Percentiles rank a stretch among this genome's conserved stretches.
Evolutionary conservation across 257 asterid genomes (phyloP).

Genomic region (Solanum neorickii): DNA sequence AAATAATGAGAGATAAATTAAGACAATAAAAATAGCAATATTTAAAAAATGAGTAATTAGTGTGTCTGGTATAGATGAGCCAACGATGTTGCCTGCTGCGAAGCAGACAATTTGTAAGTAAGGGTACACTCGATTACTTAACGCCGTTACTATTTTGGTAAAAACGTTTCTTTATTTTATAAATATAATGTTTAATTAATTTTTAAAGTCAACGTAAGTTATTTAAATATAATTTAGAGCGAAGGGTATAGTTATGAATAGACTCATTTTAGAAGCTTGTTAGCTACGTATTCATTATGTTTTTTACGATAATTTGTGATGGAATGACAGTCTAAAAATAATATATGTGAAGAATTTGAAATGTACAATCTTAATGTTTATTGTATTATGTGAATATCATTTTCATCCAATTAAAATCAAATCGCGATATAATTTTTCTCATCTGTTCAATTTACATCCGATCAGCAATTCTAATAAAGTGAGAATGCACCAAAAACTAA

Average conservation of each 20-base stretch:
- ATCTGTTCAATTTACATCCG: not conserved
- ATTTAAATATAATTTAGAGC: not conserved
- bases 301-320: too few relatives aligned
- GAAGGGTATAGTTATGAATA: not conserved
- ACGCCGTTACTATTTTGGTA: not conserved
- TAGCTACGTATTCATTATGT: not conserved
- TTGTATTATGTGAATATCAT: too few relatives aligned
- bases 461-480: not conserved
- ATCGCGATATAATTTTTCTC: too few relatives aligned
- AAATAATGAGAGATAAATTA: too few relatives aligned
- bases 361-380: not conserved
- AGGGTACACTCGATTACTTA: not conserved
- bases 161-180: too few relatives aligned
- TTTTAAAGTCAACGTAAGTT: not conserved
- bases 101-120: constrained; percentile 47
- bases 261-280: not conserved
- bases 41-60: not conserved
- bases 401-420: not conserved
- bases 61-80: constrained; percentile 49
- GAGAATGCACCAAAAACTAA: not conserved
- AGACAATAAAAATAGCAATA: not conserved
- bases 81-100: constrained; percentile 44
- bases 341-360: too few relatives aligned
- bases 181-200: not conserved
- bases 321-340: not conserved